phyloP scores from a whole-genome alignment of 75 land plant genomes.

The Cupressus sempervirens region DNA sequence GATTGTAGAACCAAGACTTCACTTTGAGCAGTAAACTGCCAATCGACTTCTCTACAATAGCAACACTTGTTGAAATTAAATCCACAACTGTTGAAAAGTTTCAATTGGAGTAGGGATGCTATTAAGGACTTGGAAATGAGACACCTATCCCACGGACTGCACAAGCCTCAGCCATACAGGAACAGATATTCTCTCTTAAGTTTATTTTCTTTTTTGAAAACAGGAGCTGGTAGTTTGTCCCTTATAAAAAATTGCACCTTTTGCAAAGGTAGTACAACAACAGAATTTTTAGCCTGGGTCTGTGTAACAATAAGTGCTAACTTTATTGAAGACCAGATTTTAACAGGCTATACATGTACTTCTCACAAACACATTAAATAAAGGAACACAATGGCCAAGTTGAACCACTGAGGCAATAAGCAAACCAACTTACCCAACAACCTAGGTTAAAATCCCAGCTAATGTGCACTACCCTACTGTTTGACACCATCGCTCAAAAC shows the following conservation, averaged over 20 bases:
- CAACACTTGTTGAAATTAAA: neutral
- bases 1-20: neutral
- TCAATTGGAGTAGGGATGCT: neutral
- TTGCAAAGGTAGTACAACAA: neutral
- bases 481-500: neutral
- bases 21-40: neutral
- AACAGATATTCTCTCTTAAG: neutral
- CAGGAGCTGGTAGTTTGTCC: neutral
- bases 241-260: neutral
- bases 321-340: neutral
- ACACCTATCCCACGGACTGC: neutral
- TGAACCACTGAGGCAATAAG: neutral
- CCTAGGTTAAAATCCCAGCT: neutral
- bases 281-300: neutral
- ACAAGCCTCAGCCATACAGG: neutral
- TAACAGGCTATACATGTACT: neutral
- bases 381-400: neutral
- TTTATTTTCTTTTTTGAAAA: neutral
- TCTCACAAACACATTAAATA: neutral
- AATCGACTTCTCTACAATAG: neutral
- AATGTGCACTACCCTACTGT: neutral
- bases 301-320: neutral
- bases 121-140: neutral
- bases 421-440: neutral
- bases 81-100: too few species aligned